Evolutionary conservation across 306 rosid species (phyloP).

Genomic region (Quercus cerris): DNA sequence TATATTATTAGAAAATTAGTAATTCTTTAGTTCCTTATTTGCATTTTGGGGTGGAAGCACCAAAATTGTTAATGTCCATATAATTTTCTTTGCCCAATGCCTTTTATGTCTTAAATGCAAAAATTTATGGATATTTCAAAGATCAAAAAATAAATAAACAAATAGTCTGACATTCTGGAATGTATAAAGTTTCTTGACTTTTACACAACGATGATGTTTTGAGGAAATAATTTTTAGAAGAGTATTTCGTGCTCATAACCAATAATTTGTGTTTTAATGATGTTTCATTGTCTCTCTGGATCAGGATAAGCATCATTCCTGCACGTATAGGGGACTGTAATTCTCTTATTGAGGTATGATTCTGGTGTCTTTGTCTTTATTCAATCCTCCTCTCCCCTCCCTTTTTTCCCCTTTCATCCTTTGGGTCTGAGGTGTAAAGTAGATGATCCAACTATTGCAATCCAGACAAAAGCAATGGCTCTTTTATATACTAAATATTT

Average conservation of each 20-base stretch:
- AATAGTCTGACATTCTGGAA: not conserved
- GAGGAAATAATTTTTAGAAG: not conserved
- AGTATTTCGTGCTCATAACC: not conserved
- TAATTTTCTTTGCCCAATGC: too few species aligned
- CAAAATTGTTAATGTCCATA: not conserved
- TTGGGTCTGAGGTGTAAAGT: not conserved
- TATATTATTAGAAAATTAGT: not conserved
- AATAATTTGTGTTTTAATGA: not conserved
- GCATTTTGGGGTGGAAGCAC: constrained; percentile 9
- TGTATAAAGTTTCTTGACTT: too few species aligned
- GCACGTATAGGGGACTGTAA: constrained; percentile 57
- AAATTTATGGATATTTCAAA: not conserved
- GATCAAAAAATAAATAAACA: not conserved
- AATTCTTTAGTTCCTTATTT: constrained; percentile 6
- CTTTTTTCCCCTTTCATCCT: not conserved
- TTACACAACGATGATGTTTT: too few species aligned
- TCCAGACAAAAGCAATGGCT: not conserved
- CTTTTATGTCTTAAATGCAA: not conserved
- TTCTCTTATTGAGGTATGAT: constrained; percentile 79
- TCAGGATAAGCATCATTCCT: constrained; percentile 63
- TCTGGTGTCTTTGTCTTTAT: not conserved
- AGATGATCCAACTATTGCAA: constrained; percentile 2
- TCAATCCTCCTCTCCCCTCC: not conserved
- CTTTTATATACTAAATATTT: not conserved
- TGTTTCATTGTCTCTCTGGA: constrained; percentile 8